Conservation (phyloP, 2,329 filamentous ascomycete genomes). For the Neofusicoccum ribis region DNA sequence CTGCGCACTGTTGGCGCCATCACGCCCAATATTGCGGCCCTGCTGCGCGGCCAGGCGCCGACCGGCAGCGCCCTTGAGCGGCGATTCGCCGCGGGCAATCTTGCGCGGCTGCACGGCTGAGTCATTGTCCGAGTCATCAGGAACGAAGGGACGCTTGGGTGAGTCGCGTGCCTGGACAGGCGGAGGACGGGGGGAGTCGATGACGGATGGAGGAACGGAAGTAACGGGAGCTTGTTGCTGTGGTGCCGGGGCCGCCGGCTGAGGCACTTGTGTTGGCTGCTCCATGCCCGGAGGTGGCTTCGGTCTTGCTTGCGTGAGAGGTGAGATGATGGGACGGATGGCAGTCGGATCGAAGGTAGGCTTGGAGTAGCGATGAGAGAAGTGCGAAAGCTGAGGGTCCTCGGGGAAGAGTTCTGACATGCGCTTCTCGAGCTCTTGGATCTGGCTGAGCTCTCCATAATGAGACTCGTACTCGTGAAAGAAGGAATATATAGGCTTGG, state of each 20-base stretch:
- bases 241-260: background rate
- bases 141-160: conserved; percentile 49
- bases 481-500: conserved; percentile 83
- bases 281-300: conserved; percentile 25
- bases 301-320: conserved; percentile 69
- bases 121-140: conserved; percentile 71
- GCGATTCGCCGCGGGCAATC: conserved; percentile 83
- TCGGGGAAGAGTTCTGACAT: conserved; percentile 94
- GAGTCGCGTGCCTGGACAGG: conserved; percentile 33
- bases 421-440: conserved; percentile 84
- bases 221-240: background rate
- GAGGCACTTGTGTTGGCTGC: background rate
- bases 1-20: conserved; percentile 19
- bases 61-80: conserved; percentile 86
- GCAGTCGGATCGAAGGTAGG: conserved; percentile 75
- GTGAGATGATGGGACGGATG: conserved; percentile 81
- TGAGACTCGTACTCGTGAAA: conserved; percentile 95
- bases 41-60: conserved; percentile 78
- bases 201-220: conserved; percentile 7
- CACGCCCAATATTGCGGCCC: conserved; percentile 38
- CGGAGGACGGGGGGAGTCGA: conserved; percentile 21
- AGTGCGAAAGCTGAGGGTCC: conserved; percentile 74
- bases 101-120: conserved; percentile 68
- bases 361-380: conserved; percentile 70
- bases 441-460: conserved; percentile 88